These are phyloP conservation scores for Cyberlindnera mycetangii DNA, from an alignment of 805 yeast species.

Conservation along the genomic window DNA sequence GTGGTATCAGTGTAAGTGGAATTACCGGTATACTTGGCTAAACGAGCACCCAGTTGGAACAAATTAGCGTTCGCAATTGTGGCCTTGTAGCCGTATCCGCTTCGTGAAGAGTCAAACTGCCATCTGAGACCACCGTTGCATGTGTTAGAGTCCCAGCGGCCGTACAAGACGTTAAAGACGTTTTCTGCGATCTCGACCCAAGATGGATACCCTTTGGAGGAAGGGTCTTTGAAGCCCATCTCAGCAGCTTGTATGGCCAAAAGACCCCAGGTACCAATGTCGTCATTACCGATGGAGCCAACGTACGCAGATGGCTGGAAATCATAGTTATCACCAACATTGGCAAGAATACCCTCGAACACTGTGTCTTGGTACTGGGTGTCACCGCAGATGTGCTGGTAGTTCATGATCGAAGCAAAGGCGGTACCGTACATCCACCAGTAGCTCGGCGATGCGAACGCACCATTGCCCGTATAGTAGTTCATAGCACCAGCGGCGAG, in stretches of 20 bases:
- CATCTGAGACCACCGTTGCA: constrained; percentile 70
- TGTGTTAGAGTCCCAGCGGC: constrained; percentile 53
- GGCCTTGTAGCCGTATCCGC: constrained; percentile 63
- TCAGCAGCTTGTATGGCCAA: constrained; percentile 63
- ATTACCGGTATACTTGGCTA: constrained; percentile 56
- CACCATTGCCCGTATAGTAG: constrained; percentile 68
- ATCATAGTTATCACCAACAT: constrained; percentile 44
- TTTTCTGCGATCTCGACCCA: constrained; percentile 61
- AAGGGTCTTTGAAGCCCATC: constrained; percentile 49
- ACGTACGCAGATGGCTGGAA: constrained; percentile 57
- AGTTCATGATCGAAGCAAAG: constrained; percentile 63
- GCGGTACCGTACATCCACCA: constrained; percentile 95
- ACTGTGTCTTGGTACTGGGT: constrained; percentile 56
- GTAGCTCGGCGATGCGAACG: constrained; percentile 59
- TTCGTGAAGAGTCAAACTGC: constrained; percentile 61
- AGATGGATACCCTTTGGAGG: constrained; percentile 35
- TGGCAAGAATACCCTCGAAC: constrained; percentile 47
- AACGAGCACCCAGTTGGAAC: constrained; percentile 60
- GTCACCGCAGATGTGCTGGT: constrained; percentile 67
- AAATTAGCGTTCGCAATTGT: constrained; percentile 63
- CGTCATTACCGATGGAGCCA: constrained; percentile 65
- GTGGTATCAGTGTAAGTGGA: constrained; percentile 49
- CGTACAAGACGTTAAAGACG: constrained; percentile 51
- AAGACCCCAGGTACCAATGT: constrained; percentile 69
- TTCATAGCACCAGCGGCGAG: constrained; percentile 62